phyloP scores from a whole-genome alignment of 768 basidiomycete species.

The Gelatoporia subvermispora region DNA sequence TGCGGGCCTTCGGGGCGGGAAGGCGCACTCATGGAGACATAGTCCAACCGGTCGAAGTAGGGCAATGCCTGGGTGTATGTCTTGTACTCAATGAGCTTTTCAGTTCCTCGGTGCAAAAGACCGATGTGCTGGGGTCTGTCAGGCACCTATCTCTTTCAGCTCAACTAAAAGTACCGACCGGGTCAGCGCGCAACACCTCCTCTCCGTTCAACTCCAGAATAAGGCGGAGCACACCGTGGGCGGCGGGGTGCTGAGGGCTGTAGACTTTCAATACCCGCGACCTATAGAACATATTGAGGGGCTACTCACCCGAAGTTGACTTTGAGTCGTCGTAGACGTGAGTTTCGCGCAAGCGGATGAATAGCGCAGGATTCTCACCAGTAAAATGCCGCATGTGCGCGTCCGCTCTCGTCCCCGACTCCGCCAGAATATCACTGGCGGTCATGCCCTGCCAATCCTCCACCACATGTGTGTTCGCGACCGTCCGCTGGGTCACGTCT shows the following conservation, averaged over 20 bases:
- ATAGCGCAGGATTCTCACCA: constrained; percentile 41
- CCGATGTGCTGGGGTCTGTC: constrained; percentile 70
- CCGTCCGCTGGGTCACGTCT: no score
- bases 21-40: constrained; percentile 96
- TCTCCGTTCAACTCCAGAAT: constrained; percentile 98
- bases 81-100: constrained; percentile 99
- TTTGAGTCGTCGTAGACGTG: constrained; percentile 23
- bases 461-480: constrained; percentile 57
- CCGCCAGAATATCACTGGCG: constrained; percentile 75
- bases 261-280: background rate
- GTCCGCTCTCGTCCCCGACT: constrained; percentile 66
- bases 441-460: constrained; percentile 82
- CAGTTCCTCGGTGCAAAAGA: constrained; percentile 93
- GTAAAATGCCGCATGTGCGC: constrained; percentile 91
- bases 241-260: constrained; percentile 96
- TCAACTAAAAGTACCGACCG: constrained; percentile 40
- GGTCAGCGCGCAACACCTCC: constrained; percentile 84
- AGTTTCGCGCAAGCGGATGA: constrained; percentile 4
- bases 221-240: constrained; percentile 95
- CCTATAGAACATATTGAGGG: background rate
- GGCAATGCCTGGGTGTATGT: constrained; percentile 96
- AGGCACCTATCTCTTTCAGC: background rate
- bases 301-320: constrained; percentile 84
- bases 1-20: constrained; percentile 2
- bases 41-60: constrained; percentile 98